Evolutionary conservation across 1,284 basidiomycete species (phyloP).

Genomic region (Marasmius oreades): DNA sequence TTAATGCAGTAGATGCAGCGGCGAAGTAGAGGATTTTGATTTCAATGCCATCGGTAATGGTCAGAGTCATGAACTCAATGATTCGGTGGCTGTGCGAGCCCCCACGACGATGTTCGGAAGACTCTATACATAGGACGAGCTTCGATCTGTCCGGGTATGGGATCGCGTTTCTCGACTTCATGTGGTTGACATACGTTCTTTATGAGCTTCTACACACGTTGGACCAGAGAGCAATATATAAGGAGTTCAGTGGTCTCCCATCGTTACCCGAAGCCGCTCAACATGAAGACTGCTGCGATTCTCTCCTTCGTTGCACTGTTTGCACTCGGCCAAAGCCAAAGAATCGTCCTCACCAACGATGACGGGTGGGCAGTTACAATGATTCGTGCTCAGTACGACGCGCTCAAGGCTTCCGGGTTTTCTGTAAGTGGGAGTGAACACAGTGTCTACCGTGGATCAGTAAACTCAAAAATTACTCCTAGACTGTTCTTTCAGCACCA

Average conservation of each 20-base stretch:
- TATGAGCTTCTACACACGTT: too few species aligned
- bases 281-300: too few species aligned
- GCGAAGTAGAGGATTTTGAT: conserved; percentile 81
- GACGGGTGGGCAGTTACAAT: conserved; percentile 36
- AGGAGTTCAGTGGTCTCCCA: too few species aligned
- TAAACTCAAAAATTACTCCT: background rate
- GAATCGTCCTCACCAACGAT: conserved; percentile 28
- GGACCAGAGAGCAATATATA: too few species aligned
- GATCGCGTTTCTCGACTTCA: too few species aligned
- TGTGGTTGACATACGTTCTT: too few species aligned
- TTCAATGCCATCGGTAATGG: conserved; percentile 8
- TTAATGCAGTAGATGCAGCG: conserved; percentile 67
- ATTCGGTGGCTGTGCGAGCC: background rate
- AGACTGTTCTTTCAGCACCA: conserved; percentile 37
- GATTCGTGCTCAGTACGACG: conserved; percentile 33
- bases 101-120: too few species aligned
- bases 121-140: too few species aligned
- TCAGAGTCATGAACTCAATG: background rate
- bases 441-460: background rate
- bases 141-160: too few species aligned
- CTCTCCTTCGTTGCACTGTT: too few species aligned
- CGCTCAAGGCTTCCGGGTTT: conserved; percentile 26
- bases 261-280: too few species aligned
- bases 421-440: conserved; percentile 22
- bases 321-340: background rate